Conservation (phyloP, 345 rosid species). For the Populus simonii region DNA sequence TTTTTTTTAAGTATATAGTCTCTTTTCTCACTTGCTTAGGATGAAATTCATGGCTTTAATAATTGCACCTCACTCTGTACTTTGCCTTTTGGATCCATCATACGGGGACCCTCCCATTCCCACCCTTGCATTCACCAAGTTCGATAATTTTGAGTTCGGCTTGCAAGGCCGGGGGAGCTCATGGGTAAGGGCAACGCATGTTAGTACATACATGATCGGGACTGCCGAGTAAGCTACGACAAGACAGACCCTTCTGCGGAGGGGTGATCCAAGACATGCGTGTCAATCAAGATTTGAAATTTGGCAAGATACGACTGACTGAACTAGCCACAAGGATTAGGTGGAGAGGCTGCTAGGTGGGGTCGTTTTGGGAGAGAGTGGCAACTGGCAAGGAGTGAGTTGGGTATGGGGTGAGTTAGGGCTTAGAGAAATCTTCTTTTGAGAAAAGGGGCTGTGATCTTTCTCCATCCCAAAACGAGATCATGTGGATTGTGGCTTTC, state of each 20-base stretch:
- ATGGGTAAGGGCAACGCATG: slow-evolving; percentile 39
- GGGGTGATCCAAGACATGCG: slow-evolving; percentile 19
- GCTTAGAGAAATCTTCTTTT: slow-evolving; percentile 30
- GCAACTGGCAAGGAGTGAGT: slow-evolving; percentile 12
- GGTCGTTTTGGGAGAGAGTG: neutral
- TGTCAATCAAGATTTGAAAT: slow-evolving; percentile 25
- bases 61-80: slow-evolving; percentile 68
- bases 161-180: slow-evolving; percentile 16
- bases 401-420: slow-evolving; percentile 20
- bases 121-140: slow-evolving; percentile 24
- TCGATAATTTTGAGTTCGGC: slow-evolving; percentile 33
- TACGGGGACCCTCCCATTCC: slow-evolving; percentile 43
- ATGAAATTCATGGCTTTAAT: slow-evolving; percentile 72
- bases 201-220: slow-evolving; percentile 43
- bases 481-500: slow-evolving; percentile 47
- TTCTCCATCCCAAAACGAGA: slow-evolving; percentile 46
- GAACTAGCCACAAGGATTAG: slow-evolving; percentile 4
- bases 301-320: slow-evolving; percentile 10
- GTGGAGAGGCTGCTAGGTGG: slow-evolving; percentile 5
- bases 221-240: slow-evolving; percentile 35
- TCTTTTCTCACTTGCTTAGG: slow-evolving; percentile 32
- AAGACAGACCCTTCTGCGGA: slow-evolving; percentile 20
- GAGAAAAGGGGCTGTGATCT: slow-evolving; percentile 32
- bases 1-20: slow-evolving; percentile 12
- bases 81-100: slow-evolving; percentile 71